Evolutionary conservation across 148 eudicot species (phyloP), one percentile per base, ranked within the genome.

Genomic region (Drosera capensis): DNA sequence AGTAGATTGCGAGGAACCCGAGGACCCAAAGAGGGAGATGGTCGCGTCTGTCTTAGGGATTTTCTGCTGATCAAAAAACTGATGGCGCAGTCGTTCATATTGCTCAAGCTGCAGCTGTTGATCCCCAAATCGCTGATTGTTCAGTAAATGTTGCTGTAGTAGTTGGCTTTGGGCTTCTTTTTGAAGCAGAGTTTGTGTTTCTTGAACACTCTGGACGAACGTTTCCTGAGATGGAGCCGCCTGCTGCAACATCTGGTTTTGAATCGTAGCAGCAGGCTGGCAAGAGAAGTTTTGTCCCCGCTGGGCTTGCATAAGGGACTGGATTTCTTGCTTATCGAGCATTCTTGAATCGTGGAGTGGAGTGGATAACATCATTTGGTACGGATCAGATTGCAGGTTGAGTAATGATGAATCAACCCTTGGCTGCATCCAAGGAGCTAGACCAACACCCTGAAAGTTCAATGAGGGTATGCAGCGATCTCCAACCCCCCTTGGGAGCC

Each of bases 371-470:
- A 75, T 75, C 38, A 70, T 58, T 63, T 78, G 86, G 56, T 70
- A 75, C 14, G 78, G 52, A 61, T 86, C 76, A 54, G 61, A 59
- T 43, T 72, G 85, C 60, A 71, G 52, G 52, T 71, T 69, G 11
- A 78, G 58, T 68, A 82, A 63, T 20, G 82, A 70, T 52, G 74
- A 42, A 53, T 75, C 94, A n/a, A 82, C 50, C 61, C 78, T 70
- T 30, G 84, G 75, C 55, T 86, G 94, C 88, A 79, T 71, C 78
- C 78, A 79, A 1, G 94, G 78, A 1, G 54, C 43, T 22, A 66
- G 62, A 26, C 94, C 88, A 42, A 78, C 54, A 28, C 82, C 78
- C 48, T 76, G 88, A 41, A 82, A 74, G 57, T 82, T 82, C 24
- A 86, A 70, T 36, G 82, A 70, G 23, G 70, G 70, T 30, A 64